phyloP scores from a whole-genome alignment of 139 green algal species.

The Gonium pectorale region DNA sequence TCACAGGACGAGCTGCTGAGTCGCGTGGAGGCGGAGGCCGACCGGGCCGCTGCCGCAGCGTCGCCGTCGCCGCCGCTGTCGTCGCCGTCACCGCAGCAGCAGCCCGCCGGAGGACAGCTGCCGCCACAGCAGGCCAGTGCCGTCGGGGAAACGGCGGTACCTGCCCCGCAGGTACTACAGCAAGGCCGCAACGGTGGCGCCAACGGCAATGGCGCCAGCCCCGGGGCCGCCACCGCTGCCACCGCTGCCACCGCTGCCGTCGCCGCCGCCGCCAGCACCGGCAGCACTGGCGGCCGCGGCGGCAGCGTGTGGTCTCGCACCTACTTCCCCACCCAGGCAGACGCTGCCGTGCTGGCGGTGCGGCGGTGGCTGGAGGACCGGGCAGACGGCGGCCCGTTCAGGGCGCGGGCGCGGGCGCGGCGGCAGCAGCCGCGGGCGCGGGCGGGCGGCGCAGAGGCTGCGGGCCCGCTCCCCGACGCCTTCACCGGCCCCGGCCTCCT shows the following conservation, averaged over 20 bases:
- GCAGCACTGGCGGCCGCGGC: background rate
- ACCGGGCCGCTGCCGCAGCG: too few species aligned
- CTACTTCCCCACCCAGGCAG: conserved; percentile 28
- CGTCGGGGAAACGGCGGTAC: too few species aligned
- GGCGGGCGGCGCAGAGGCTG: too few species aligned
- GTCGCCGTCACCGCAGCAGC: background rate
- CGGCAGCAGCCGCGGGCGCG: conserved; percentile 8
- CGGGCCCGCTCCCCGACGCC: too few species aligned
- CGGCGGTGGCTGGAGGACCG: conserved; percentile 23
- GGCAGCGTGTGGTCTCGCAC: background rate
- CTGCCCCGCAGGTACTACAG: too few species aligned
- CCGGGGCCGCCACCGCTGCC: background rate
- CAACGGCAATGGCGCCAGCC: background rate
- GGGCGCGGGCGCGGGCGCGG: too few species aligned
- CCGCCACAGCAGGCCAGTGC: too few species aligned
- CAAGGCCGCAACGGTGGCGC: too few species aligned
- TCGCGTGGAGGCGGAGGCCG: background rate
- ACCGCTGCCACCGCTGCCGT: background rate
- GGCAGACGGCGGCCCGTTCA: conserved; percentile 32
- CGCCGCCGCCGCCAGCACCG: too few species aligned
- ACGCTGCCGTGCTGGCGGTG: background rate
- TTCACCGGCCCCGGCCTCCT: too few species aligned
- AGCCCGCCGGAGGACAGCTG: too few species aligned
- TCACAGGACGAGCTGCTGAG: conserved; percentile 25
- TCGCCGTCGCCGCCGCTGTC: too few species aligned